A percentile compares a stretch with the other conserved stretches of the same genome.
Conservation (phyloP, 2,329 filamentous ascomycete species). For the Fusarium cicatricum region DNA sequence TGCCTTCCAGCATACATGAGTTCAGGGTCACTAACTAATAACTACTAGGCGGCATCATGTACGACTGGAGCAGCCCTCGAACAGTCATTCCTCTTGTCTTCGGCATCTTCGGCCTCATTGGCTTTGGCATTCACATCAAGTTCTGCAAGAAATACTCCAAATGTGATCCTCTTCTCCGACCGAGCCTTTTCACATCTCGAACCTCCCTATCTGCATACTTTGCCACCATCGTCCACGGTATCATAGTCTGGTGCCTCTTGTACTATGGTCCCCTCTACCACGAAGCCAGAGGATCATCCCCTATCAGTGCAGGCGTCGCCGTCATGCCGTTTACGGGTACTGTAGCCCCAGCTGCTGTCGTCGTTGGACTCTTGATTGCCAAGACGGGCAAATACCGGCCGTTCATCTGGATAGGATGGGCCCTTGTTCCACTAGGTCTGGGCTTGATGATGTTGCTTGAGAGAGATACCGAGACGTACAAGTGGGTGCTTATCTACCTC, state of each 20-base stretch:
- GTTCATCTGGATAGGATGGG: constrained; percentile 70
- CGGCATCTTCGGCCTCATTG: constrained; percentile 53
- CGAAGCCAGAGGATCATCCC: constrained; percentile 33
- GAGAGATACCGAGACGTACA: constrained; percentile 57
- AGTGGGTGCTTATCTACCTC: constrained; percentile 70
- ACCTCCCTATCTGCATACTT: constrained; percentile 36
- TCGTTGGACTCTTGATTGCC: constrained; percentile 64
- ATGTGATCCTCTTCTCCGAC: constrained; percentile 35
- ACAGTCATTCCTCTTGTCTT: constrained; percentile 69
- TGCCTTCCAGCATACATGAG: no score
- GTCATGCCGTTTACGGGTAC: constrained; percentile 68
- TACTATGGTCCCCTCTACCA: constrained; percentile 38
- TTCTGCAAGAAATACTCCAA: constrained; percentile 30
- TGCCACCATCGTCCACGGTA: constrained; percentile 34
- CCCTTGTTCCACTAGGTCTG: constrained; percentile 64
- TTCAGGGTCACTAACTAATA: constrained; percentile 4
- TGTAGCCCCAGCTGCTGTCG: constrained; percentile 66
- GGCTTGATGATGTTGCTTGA: constrained; percentile 63
- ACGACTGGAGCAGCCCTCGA: constrained; percentile 68
- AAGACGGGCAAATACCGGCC: constrained; percentile 67
- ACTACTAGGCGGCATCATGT: constrained; percentile 65
- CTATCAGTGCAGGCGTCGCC: constrained; percentile 53
- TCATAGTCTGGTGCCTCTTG: constrained; percentile 33
- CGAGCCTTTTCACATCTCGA: constrained; percentile 36
- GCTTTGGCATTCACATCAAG: constrained; percentile 31